These are phyloP conservation scores for Dioscorea alata DNA, from an alignment of 106 monocot genomes.

Conservation along the genomic window DNA sequence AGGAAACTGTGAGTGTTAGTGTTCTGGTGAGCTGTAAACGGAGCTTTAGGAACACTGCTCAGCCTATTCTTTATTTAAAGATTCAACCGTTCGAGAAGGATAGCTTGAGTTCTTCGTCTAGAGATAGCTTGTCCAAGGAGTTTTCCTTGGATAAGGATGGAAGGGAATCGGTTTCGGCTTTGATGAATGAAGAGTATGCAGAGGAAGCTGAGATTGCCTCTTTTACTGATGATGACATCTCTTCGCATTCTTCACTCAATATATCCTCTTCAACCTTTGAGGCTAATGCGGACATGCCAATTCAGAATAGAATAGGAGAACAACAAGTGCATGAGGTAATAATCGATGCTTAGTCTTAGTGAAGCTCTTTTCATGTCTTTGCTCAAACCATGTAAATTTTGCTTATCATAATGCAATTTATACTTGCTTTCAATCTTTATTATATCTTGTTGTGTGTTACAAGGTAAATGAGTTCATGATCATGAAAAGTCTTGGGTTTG, in stretches of 20 bases:
- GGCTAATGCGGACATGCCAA: conserved; percentile 16
- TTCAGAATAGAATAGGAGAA: conserved; percentile 11
- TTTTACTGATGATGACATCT: conserved; percentile 73
- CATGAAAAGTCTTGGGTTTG: no score
- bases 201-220: conserved; percentile 81
- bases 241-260: conserved; percentile 43
- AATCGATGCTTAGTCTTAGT: no score
- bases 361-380: no score
- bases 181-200: conserved; percentile 61
- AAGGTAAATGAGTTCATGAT: no score
- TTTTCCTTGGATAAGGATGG: conserved; percentile 31
- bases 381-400: no score
- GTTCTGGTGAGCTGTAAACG: conserved; percentile 56
- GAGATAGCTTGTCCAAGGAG: conserved; percentile 31
- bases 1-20: conserved; percentile 35
- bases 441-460: no score
- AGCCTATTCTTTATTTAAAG: conserved; percentile 53
- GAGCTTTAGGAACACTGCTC: conserved; percentile 48
- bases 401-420: not conserved
- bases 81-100: conserved; percentile 47
- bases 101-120: conserved; percentile 24
- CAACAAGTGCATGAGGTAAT: conserved; percentile 13
- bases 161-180: conserved; percentile 46
- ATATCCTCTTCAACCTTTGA: conserved; percentile 24
- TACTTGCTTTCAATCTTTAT: not conserved